phyloP scores from a whole-genome alignment of 2,329 filamentous ascomycete genomes.

The Epichloe baconii region DNA sequence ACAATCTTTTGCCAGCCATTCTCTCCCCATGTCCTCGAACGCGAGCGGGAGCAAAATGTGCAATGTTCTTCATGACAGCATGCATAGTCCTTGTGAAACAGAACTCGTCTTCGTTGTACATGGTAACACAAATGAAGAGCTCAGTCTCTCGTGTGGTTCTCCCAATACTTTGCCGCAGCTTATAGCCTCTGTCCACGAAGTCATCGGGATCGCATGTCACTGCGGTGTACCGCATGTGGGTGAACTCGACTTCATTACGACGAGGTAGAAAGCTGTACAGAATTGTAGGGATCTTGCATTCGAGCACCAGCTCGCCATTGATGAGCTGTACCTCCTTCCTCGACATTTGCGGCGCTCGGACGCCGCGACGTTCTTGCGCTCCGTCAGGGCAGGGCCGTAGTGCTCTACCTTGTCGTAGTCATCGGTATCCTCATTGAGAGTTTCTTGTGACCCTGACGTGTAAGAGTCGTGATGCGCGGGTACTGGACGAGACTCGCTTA shows the following conservation, averaged over 20 bases:
- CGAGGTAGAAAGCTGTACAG: slow-evolving; percentile 92
- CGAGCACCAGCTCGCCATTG: slow-evolving; percentile 92
- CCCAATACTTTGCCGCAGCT: slow-evolving; percentile 82
- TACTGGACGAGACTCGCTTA: slow-evolving; percentile 38
- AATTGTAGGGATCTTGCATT: slow-evolving; percentile 98
- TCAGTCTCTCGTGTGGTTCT: slow-evolving; percentile 79
- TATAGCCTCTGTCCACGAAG: slow-evolving; percentile 79
- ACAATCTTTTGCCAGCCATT: slow-evolving; percentile 99
- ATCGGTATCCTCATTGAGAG: slow-evolving; percentile 34
- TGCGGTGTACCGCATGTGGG: slow-evolving; percentile 96
- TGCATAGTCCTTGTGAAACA: slow-evolving; percentile 97
- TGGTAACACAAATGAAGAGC: slow-evolving; percentile 91
- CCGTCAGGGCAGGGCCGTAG: slow-evolving; percentile 77
- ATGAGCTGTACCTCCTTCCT: slow-evolving; percentile 92
- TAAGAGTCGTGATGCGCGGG: slow-evolving; percentile 44
- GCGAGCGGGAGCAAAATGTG: slow-evolving; percentile 83
- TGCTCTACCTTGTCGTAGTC: slow-evolving; percentile 52
- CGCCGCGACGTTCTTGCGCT: slow-evolving; percentile 76
- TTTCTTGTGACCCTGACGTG: slow-evolving; percentile 37
- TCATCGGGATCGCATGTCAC: slow-evolving; percentile 98
- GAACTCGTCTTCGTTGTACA: slow-evolving; percentile 99
- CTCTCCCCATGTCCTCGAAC: slow-evolving; percentile 93
- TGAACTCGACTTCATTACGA: slow-evolving; percentile 89
- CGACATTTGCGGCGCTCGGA: slow-evolving; percentile 73
- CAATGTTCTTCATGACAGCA: slow-evolving; percentile 95